Evolutionary conservation across 768 basidiomycete species (phyloP).

Genomic region (Boletus rubescentipes): DNA sequence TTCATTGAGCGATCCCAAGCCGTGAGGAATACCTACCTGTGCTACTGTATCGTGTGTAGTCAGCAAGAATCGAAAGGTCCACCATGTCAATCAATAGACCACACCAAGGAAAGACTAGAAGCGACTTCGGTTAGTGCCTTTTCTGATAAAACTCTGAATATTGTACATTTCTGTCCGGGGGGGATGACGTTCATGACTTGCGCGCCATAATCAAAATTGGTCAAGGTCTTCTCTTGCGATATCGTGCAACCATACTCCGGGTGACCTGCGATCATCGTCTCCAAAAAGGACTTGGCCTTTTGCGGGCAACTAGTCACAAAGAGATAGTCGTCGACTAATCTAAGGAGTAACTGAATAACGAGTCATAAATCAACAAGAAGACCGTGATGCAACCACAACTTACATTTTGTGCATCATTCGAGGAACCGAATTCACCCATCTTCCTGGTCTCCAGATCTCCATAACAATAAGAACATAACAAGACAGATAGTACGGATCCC

Average conservation of each 20-base stretch:
- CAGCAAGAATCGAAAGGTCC: conserved; percentile 74
- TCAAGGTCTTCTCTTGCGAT: conserved; percentile 82
- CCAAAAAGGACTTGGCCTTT: conserved; percentile 68
- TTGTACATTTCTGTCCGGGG: conserved; percentile 43
- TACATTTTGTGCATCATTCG: conserved; percentile 61
- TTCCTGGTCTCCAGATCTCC: conserved; percentile 78
- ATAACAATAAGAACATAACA: conserved; percentile 95
- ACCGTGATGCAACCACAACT: conserved; percentile 22
- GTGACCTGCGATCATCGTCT: conserved; percentile 79
- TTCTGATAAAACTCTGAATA: not conserved
- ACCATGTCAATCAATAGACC: conserved; percentile 77
- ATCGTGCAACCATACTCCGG: conserved; percentile 95
- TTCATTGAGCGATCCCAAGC: not conserved
- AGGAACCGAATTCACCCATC: conserved; percentile 42
- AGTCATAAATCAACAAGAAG: not conserved
- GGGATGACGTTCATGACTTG: conserved; percentile 54
- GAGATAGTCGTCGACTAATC: conserved; percentile 94
- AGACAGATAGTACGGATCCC: conserved; percentile 90
- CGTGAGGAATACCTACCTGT: conserved; percentile 45
- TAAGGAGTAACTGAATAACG: conserved; percentile 60
- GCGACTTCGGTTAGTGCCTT: not conserved
- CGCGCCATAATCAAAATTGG: conserved; percentile 74
- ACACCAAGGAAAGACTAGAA: conserved; percentile 91
- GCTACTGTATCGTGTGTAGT: conserved; percentile 68
- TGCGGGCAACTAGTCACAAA: conserved; percentile 68